Base-by-base conservation (phyloP, 83 land plant species). In the Picea abies region DNA sequence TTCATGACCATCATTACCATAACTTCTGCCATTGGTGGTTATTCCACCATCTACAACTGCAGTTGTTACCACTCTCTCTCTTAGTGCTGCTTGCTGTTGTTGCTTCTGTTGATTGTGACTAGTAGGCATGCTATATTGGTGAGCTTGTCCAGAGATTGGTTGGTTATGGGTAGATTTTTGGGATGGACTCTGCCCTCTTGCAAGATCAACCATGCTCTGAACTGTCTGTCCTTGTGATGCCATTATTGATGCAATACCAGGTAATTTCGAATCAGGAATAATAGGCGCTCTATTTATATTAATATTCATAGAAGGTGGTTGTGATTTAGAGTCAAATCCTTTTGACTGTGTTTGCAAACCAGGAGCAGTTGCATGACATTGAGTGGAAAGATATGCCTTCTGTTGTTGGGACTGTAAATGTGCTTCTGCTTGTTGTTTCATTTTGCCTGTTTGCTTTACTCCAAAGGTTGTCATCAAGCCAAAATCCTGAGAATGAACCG, bases 391-490 rank as follows among this genome's bases (percentile, higher is more conserved):
- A 68, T 68, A 68, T 35, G 41, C 72, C 14, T 68, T 68, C 41
- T 69, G 44, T 32, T 69, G 73, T 35, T 16, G 5, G 73, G 44
- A 20, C 9, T 15, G 73, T 16, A 35, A 5, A 35, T 69, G 44
- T 35, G 73, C 20, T 69, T 32, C 41, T 69, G 44, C 73, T 7
- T 69, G 73, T 69, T 69, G 73, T 35, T 69, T 69, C 6, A 69
- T 69, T 69, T 69, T 69, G 5, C 44, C 20, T 17, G n/a, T 35
- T 35, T 69, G 73, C 73, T 69, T 69, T 69, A 37, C 41, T 69
- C 73, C 73, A 69, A 17, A 69, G 39, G 35, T 69, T 35, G 73
- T 2, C n/a, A 69, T 20, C 9, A 69, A 8, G 73, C 73, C 19
- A 69, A 69, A 69, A 35, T 69, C 44, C 47, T 16, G 73, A 32